Evolutionary conservation across 140 eudicot genomes (phyloP).

Genomic region (Erigeron philadelphicus): DNA sequence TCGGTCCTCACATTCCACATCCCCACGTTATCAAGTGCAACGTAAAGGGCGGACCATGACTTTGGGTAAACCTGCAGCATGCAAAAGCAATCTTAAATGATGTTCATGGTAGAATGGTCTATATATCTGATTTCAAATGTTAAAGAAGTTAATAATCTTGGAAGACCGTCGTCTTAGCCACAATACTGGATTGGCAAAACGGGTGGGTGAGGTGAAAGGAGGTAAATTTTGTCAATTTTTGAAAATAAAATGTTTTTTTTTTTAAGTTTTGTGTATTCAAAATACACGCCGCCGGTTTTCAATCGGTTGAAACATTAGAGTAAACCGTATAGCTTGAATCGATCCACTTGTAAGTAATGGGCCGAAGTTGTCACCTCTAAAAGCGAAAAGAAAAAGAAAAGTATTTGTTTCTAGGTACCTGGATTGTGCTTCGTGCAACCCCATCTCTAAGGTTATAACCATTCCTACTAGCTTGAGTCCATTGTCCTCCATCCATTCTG

Average conservation of each 20-base stretch:
- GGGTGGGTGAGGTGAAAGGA: too few relatives aligned
- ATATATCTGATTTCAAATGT: too few relatives aligned
- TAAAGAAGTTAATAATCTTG: too few relatives aligned
- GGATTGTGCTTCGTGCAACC: constrained; percentile 66
- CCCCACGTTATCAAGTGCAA: constrained; percentile 83
- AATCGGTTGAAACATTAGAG: not conserved
- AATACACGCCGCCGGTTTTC: not conserved
- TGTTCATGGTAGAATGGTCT: too few relatives aligned
- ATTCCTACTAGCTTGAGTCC: constrained; percentile 62
- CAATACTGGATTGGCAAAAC: too few relatives aligned
- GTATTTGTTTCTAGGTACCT: constrained; percentile 38
- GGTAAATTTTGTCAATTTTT: too few relatives aligned
- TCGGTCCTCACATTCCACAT: constrained; percentile 93
- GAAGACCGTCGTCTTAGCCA: too few relatives aligned
- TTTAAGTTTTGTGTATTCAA: too few relatives aligned
- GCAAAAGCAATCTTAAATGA: not conserved
- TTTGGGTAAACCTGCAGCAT: constrained; percentile 68
- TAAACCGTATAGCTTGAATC: too few relatives aligned
- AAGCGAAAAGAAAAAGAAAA: constrained; percentile 1
- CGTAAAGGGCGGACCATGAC: constrained; percentile 86
- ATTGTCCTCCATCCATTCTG: constrained; percentile 94
- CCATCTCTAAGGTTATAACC: constrained; percentile 82
- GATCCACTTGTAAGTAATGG: not conserved
- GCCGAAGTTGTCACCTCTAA: not conserved
- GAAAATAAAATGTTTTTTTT: too few relatives aligned